Base-by-base conservation (phyloP, 1,284 basidiomycete species). In the Sphagnurus paluster region DNA sequence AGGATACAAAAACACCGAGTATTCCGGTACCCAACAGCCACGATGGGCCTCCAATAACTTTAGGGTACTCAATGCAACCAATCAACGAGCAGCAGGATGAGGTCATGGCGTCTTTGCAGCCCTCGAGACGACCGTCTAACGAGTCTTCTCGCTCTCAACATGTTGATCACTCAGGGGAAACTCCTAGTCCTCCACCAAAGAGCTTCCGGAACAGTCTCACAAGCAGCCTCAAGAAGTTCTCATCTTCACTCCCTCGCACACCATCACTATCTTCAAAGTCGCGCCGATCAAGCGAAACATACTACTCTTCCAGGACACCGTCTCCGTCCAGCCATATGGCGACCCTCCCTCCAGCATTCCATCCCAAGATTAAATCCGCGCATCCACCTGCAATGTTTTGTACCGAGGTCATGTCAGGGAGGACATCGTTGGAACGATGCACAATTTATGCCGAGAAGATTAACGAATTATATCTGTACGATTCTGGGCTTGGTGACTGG, bases 401-500 rank as follows among this genome's bases (percentile, higher is more conserved):
- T 56, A 72, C 76, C 16, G 88, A 94, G 59, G 75, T 96, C 9
- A 67, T 78, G 45, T 51, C 63, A 20, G 74, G 79, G 64, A 80
- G 76, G 57, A 84, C 74, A 23, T 58, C 87, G 0, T 62, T 82
- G 3, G 93, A 96, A 59, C 75, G 93, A 30, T 89, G 88, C 39
- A 64, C 73, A 23, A 80, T 82, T 36, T 97, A 96, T 60, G 87
- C 89, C 6, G 69, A 72, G 51, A 93, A 92, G 66, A 89, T 95
- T 55, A 91, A 92, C 59, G 90, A 93, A 57, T 67, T 96, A 16
- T 78, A 82, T 38, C 70, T 75, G 49, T 82, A 82, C 55, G 90
- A 94, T 60, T 87, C 85, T 57, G 92, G 93, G 14, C 64, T 96
- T 49, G 70, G 71, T 11, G 84, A 87, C 19, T 95, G 93, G 93